phyloP scores from a whole-genome alignment of 106 monocot species.

The Dendrobium nobile region DNA sequence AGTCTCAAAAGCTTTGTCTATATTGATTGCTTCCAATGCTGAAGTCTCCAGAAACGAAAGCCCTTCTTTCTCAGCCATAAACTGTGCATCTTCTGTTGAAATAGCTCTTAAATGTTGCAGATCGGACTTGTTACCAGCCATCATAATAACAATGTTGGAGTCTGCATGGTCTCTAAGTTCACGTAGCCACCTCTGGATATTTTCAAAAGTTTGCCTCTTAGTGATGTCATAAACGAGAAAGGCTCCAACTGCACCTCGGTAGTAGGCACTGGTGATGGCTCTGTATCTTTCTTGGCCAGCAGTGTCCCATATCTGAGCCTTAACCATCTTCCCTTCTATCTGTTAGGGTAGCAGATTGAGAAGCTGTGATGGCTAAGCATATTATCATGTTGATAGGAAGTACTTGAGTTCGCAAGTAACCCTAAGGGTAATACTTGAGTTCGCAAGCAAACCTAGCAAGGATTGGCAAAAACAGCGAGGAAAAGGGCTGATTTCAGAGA shows the following conservation, averaged over 20 bases:
- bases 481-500: no score
- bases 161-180: slow-evolving; percentile 52
- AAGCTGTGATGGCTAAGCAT: not conserved
- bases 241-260: slow-evolving; percentile 48
- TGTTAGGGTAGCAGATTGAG: slow-evolving; percentile 1
- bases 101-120: slow-evolving; percentile 44
- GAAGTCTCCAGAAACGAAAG: slow-evolving; percentile 57
- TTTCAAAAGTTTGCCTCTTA: slow-evolving; percentile 49
- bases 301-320: slow-evolving; percentile 63
- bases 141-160: slow-evolving; percentile 47
- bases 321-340: slow-evolving; percentile 39
- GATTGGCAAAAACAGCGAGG: no score
- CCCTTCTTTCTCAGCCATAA: slow-evolving; percentile 40
- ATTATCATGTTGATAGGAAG: not conserved
- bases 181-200: slow-evolving; percentile 43
- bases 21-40: slow-evolving; percentile 45
- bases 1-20: slow-evolving; percentile 50
- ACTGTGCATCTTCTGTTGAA: slow-evolving; percentile 33
- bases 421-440: no score
- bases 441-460: no score
- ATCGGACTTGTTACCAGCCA: slow-evolving; percentile 50
- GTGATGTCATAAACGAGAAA: slow-evolving; percentile 40
- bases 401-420: no score
- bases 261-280: slow-evolving; percentile 52
- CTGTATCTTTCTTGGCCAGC: slow-evolving; percentile 53